These are phyloP conservation scores for Russula compacta DNA, from an alignment of 768 basidiomycete genomes.

Conservation along the genomic window DNA sequence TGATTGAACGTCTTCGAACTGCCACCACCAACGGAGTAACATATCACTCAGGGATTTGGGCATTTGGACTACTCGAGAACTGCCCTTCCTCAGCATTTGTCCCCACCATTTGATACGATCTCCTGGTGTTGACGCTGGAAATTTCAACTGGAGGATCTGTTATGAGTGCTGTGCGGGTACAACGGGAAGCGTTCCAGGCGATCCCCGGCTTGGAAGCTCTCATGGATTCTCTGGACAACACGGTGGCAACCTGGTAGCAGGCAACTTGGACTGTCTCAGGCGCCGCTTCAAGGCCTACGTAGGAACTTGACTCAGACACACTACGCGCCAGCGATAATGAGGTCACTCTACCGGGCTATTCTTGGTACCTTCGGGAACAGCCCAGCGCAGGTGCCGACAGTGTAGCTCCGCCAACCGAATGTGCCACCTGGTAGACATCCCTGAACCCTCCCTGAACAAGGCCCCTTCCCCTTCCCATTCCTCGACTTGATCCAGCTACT, in stretches of 20 bases:
- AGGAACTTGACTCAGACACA: not conserved
- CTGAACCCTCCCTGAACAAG: not conserved
- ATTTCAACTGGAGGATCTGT: not conserved
- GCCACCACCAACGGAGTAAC: not conserved
- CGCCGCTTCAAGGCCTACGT: not conserved
- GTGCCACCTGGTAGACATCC: not conserved
- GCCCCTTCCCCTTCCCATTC: not conserved
- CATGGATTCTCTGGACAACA: not conserved
- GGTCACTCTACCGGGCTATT: too few species aligned
- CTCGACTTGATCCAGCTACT: not conserved
- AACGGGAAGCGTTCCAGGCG: not conserved
- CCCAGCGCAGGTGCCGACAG: not conserved
- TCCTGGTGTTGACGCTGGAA: not conserved
- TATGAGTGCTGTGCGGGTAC: not conserved
- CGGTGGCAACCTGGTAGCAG: not conserved
- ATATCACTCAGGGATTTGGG: not conserved
- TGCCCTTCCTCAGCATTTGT: not conserved
- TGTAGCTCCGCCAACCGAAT: not conserved
- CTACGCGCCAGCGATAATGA: not conserved
- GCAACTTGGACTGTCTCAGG: not conserved
- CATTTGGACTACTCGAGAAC: not conserved
- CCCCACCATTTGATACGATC: not conserved
- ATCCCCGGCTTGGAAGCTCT: not conserved
- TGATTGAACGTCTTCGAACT: not conserved
- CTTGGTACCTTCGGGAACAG: not conserved